A percentile compares a stretch with the other conserved stretches of the same genome.
Evolutionary conservation across 1,284 basidiomycete species (phyloP).

Genomic region (Microbotryum silenes-acaulis): DNA sequence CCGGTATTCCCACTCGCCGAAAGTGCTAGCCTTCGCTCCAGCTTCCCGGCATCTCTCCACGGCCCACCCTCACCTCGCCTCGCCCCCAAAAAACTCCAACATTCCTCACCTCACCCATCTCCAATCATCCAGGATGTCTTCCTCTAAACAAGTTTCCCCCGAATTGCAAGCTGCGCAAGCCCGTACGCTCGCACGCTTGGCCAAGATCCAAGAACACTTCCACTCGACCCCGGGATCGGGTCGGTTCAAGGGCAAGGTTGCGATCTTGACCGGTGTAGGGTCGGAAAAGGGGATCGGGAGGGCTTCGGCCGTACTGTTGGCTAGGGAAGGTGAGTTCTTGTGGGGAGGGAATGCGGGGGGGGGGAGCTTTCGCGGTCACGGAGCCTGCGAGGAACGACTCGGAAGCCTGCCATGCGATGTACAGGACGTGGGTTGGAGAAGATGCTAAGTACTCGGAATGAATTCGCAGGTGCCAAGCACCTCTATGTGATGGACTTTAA

Average conservation of each 20-base stretch:
- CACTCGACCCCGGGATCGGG: constrained; percentile 50
- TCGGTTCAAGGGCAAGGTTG: constrained; percentile 71
- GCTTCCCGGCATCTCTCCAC: too few species aligned
- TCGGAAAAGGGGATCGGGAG: constrained; percentile 79
- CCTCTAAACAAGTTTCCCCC: background rate
- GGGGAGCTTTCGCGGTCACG: too few species aligned
- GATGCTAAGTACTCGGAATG: background rate
- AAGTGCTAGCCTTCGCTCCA: too few species aligned
- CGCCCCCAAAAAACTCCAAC: too few species aligned
- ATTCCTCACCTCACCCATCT: too few species aligned
- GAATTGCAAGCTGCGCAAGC: constrained; percentile 11
- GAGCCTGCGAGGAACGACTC: too few species aligned
- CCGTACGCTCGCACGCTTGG: constrained; percentile 55
- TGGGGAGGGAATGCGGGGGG: too few species aligned
- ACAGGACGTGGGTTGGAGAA: background rate
- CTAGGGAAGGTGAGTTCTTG: constrained; percentile 60
- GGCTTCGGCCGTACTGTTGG: constrained; percentile 59
- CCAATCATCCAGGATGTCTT: constrained; percentile 3
- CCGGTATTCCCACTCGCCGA: too few species aligned
- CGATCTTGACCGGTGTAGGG: constrained; percentile 78
- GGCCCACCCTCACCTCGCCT: too few species aligned
- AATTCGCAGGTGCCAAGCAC: constrained; percentile 59
- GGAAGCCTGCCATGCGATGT: background rate
- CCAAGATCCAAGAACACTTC: constrained; percentile 64
- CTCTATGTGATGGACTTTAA: constrained; percentile 78